Evolutionary conservation across 176 grass and related monocot genomes (phyloP).

Genomic region (Oryza brachyantha): DNA sequence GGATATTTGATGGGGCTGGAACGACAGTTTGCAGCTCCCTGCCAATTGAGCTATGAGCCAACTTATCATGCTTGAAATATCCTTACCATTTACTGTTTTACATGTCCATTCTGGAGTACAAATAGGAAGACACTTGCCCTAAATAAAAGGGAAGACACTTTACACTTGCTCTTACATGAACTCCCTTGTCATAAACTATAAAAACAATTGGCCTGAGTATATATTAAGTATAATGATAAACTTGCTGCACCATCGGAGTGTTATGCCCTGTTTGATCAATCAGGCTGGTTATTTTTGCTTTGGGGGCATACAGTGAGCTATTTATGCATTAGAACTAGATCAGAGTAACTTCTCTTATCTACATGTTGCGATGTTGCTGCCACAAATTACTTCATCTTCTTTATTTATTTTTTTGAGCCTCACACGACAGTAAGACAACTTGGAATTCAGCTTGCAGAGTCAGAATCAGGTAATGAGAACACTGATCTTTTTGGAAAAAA

Average conservation of each 20-base stretch:
- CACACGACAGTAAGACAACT: constrained; percentile 26
- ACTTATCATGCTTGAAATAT: background rate
- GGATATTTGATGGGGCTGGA: too few relatives aligned
- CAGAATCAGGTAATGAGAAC: constrained; percentile 22
- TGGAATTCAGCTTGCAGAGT: constrained; percentile 37
- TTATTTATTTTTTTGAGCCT: background rate
- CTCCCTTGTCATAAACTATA: background rate
- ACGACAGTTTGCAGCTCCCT: too few relatives aligned
- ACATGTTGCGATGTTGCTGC: background rate
- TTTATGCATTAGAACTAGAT: background rate
- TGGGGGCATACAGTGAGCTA: background rate
- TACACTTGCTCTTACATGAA: background rate
- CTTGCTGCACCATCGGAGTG: background rate
- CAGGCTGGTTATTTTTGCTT: background rate
- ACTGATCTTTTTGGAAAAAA: constrained; percentile 28
- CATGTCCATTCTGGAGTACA: background rate
- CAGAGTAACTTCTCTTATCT: background rate
- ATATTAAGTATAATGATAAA: background rate
- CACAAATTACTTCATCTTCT: background rate
- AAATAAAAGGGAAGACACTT: background rate
- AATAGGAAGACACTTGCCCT: background rate
- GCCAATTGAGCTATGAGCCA: background rate
- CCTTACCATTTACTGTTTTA: background rate
- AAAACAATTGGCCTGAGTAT: background rate
- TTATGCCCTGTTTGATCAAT: background rate